phyloP scores from a whole-genome alignment of 2,329 filamentous ascomycete genomes.

The Fusarium sp. region DNA sequence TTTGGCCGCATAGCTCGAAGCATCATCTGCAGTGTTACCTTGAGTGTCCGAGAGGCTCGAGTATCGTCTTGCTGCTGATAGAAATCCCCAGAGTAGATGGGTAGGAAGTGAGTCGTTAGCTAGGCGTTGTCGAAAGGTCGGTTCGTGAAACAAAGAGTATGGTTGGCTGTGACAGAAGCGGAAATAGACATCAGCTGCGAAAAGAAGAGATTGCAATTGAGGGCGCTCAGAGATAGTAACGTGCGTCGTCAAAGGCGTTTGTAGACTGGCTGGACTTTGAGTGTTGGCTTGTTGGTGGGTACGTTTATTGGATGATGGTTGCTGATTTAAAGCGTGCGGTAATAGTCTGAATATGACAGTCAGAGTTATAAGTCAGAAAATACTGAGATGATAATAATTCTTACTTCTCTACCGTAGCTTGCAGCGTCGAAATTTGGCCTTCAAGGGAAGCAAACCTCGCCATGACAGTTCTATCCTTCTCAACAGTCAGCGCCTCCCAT shows the following conservation, averaged over 20 bases:
- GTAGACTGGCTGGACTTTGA: neutral
- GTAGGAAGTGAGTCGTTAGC: constrained; percentile 4
- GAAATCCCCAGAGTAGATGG: constrained; percentile 11
- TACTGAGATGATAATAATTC: accelerated
- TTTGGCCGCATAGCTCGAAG: constrained; percentile 14
- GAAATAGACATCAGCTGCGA: constrained; percentile 17
- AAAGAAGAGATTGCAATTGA: neutral
- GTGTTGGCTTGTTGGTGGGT: neutral
- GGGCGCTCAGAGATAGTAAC: neutral
- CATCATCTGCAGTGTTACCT: neutral
- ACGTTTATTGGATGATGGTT: neutral
- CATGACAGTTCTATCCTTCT: constrained; percentile 7
- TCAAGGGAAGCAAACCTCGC: constrained; percentile 9
- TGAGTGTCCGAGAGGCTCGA: neutral
- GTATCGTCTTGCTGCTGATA: constrained; percentile 16
- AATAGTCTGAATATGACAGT: constrained; percentile 6
- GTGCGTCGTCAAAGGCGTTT: constrained; percentile 1
- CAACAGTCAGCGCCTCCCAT: neutral
- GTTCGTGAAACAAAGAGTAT: constrained; percentile 23
- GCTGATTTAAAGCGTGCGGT: neutral
- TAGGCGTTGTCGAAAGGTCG: constrained; percentile 6
- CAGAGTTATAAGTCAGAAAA: accelerated
- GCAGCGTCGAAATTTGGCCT: constrained; percentile 13
- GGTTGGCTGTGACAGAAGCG: constrained; percentile 25
- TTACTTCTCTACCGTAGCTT: constrained; percentile 18